phyloP scores from a whole-genome alignment of 352 stramenopile genomes.

The Globisporangium yorkense region DNA sequence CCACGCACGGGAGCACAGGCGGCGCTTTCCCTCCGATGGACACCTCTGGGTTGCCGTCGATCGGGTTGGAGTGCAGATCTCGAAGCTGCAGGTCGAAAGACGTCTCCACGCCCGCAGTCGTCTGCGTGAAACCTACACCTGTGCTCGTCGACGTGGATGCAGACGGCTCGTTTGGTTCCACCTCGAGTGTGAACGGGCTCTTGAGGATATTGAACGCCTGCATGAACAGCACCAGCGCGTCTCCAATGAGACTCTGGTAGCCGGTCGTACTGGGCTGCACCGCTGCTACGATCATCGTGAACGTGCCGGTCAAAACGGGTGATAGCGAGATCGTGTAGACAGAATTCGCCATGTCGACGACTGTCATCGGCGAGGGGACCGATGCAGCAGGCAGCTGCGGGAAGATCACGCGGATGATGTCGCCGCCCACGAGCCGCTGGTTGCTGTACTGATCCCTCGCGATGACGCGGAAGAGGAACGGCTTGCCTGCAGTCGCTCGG shows the following conservation, averaged over 20 bases:
- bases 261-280: slow-evolving; percentile 15
- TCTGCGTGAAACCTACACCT: slow-evolving; percentile 23
- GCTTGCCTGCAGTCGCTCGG: slow-evolving; percentile 13
- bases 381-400: slow-evolving; percentile 17
- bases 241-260: slow-evolving; percentile 12
- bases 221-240: slow-evolving; percentile 27
- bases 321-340: slow-evolving; percentile 35
- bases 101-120: slow-evolving; percentile 26
- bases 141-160: slow-evolving; percentile 25
- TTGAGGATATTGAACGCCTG: slow-evolving; percentile 27
- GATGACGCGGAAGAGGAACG: slow-evolving; percentile 29
- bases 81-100: slow-evolving; percentile 35
- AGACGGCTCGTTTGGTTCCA: slow-evolving; percentile 28
- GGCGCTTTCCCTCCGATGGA: slow-evolving; percentile 9
- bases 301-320: slow-evolving; percentile 26
- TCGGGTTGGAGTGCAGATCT: slow-evolving; percentile 25
- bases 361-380: slow-evolving; percentile 11
- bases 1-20: neutral
- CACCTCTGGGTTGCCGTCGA: slow-evolving; percentile 3
- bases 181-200: slow-evolving; percentile 38
- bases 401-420: slow-evolving; percentile 33
- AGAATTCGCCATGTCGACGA: slow-evolving; percentile 31
- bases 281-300: slow-evolving; percentile 36
- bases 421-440: slow-evolving; percentile 22
- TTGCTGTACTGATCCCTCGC: slow-evolving; percentile 40